Evolutionary conservation across 148 eudicot species (phyloP).

Genomic region (Rhododendron griersonianum): DNA sequence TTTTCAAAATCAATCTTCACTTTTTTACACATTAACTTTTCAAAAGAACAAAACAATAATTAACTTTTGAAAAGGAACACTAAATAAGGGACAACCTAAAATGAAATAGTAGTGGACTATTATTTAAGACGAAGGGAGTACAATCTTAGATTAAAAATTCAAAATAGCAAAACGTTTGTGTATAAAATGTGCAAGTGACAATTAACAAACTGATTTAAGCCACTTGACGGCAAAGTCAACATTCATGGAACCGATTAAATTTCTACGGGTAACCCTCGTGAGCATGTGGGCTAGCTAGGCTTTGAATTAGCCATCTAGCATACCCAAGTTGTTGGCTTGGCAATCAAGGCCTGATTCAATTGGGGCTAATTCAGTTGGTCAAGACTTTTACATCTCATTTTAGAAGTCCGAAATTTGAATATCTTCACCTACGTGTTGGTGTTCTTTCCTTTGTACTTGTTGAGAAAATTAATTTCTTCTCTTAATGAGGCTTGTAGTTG

Average conservation of each 20-base stretch:
- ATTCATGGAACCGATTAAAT: neutral
- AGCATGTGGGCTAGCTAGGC: neutral
- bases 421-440: too few relatives aligned
- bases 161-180: neutral
- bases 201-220: neutral
- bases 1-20: neutral
- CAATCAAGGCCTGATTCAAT: too few relatives aligned
- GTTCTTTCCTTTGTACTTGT: too few relatives aligned
- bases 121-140: neutral
- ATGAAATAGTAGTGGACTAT: too few relatives aligned
- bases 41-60: too few relatives aligned
- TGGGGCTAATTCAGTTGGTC: too few relatives aligned
- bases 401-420: too few relatives aligned
- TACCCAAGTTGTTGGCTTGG: neutral
- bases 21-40: too few relatives aligned
- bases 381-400: too few relatives aligned
- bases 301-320: neutral
- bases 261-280: neutral
- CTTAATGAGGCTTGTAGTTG: neutral
- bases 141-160: neutral
- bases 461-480: too few relatives aligned
- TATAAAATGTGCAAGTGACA: neutral
- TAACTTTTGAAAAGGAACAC: too few relatives aligned
- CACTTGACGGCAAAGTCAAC: neutral
- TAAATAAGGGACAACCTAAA: too few relatives aligned